Base-by-base conservation (phyloP, 2,329 filamentous ascomycete genomes). In the Scopulariopsis brevicaulis region DNA sequence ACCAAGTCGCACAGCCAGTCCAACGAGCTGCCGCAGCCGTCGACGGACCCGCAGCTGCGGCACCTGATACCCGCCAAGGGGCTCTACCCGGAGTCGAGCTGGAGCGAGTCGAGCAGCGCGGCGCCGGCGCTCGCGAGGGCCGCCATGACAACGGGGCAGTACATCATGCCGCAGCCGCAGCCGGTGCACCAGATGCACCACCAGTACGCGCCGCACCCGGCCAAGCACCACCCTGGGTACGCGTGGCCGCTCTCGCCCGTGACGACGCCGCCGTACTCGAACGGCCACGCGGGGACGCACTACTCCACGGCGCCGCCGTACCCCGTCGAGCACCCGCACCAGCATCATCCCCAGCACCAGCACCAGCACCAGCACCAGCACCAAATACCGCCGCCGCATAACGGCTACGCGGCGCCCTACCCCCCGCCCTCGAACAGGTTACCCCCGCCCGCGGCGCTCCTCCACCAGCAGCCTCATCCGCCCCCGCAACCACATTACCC, bases 51-150 rank as follows among this genome's bases (percentile, higher is more conserved):
- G 5, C 75, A 80, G 24, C 78, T 99, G 56, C 85, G 91, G 64
- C 83, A 89, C 67, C 94, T 99, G 62, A 78, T 89, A 2, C 93
- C 93, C 0, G 81, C 86, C 53, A 96, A 96, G 77, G 93, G 92
- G 68, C 90, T 97, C 83, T 99, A 99, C 70, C 94, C 94, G 0
- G 94, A 99, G 71, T 96, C 93, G 1, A 96, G 90, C 53, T 84
- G 96, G 64, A 90, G 90, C 67, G 93, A 96, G 66, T 80, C 86
- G 61, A 87, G 87, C 68, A 20, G 18, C 46, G 87, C 86, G 59
- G 85, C 90, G 15, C 90, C 92, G 14, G 86, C 89, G 2, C 82
- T 95, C 46, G 93, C 90, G 14, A 83, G 90, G 63, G 82, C 87
- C 0, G 90, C 84, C 2, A 84, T 87, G 76, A 57, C 55, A n/a